Evolutionary conservation across 2,329 filamentous ascomycete species (phyloP), one percentile per base, ranked within the genome.

Genomic region (Aspergillus neotritici): DNA sequence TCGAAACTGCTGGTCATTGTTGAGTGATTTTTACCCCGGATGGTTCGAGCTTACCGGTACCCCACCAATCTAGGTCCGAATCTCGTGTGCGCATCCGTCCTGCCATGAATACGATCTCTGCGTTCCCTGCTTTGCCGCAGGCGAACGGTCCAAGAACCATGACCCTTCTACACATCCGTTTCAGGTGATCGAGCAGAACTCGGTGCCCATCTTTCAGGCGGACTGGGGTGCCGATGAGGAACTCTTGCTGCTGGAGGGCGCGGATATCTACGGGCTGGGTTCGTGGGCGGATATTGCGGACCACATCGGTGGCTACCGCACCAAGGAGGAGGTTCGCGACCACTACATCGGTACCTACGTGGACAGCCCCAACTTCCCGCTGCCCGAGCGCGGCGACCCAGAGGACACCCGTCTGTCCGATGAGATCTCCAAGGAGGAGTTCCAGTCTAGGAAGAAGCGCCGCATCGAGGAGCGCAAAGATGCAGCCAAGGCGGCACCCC

Each of bases 151-250:
- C 50, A 86, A 87, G 56, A 83, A 86, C 43, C 93, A 98, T 66
- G 83, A 94, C 53, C 91, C 93, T 6, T 78, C 82, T 4, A 86
- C 86, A 10, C 93, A 98, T 68, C 76, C 87, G 11, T 98, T 84
- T 65, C 85, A 87, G 50, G 93, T 98, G 29, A 96, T 98, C 53
- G 93, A 98, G 66, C 93, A 97, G 60, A 95, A 98, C 62, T 96
- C 91, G 0, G 94, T 98, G 38, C 93, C 93, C 1, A 97, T 98
- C 46, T 98, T 94, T 60, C 84, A 90, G 53, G 79, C 81, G 45
- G 90, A 95, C 61, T 98, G 93, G 93, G 93, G 93, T 40, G 93
- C 93, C 16, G 93, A 98, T 62, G 93, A 98, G 64, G 93, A 98
- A 66, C 70, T 97, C n/a, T 72, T 97, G 4, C 72, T 98, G 41